Base-by-base conservation (phyloP, 768 basidiomycete species). In the Pleurotus sapidus region DNA sequence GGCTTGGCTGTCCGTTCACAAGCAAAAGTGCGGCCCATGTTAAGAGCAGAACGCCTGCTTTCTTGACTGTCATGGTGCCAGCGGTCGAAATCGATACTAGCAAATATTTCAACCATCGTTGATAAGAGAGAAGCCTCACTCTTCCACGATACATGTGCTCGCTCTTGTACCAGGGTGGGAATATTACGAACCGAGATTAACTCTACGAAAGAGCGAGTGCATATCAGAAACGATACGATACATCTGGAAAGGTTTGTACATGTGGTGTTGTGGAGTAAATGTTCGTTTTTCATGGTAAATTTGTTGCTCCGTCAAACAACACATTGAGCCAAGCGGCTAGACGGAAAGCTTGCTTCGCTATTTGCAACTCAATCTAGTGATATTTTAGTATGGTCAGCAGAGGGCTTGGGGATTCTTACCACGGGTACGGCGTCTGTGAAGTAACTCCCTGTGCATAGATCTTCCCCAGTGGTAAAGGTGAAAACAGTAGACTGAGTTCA, bases 271-370 rank as follows among this genome's bases (percentile, higher is more conserved):
- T 34, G 30, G 30, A 34, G 30, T 34, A 3, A 30, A 9, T 11
- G 30, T 34, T 34, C 9, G 30, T 3, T 15, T 39, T 47, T 77
- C 66, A 75, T 55, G 74, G 73, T 37, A 76, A 63, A 55, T 66
- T 65, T 0, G 72, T 71, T 23, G 67, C 65, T 11, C 73, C 75
- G 50, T 77, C 75, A 49, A 83, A 79, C 15, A 81, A 63, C 4
- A 78, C 76, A 60, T 80, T 80, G 56, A 80, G 65, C 80, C 79
- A 80, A 1, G 79, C 78, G 8, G 79, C 79, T 34, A 81, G 67
- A 23, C 78, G 77, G 60, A 73, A 78, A 5, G 78, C 79, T 60
- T 74, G 73, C 60, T 77, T 78, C 6, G 78, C 78, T 17, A 80
- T 71, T 58, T 80, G 79, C 2, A 67, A 57, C 61, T 80, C 76